Percentiles rank a stretch among this genome's conserved stretches.
These are phyloP conservation scores for Mortierella sp. DNA, from an alignment of 371 early-diverging fungal species.

Conservation along the genomic window DNA sequence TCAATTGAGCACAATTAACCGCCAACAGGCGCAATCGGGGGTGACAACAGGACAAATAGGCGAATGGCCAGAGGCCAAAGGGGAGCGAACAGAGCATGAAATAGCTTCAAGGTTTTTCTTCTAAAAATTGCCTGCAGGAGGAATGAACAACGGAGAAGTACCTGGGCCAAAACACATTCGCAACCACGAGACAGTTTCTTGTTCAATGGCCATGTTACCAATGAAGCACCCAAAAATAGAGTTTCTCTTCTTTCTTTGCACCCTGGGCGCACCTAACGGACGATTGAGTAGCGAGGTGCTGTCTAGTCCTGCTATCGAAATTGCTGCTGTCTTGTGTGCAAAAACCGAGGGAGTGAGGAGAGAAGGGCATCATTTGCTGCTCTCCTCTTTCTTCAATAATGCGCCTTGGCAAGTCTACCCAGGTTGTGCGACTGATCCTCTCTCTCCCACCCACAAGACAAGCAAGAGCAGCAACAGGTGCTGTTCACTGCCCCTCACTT, in stretches of 20 bases:
- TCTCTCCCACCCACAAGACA: not conserved
- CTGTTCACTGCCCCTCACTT: not conserved
- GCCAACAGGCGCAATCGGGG: not conserved
- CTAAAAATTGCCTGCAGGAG: slow-evolving; percentile 3
- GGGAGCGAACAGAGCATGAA: not conserved
- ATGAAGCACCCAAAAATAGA: slow-evolving; percentile 11
- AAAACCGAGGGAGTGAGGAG: not conserved
- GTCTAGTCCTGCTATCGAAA: too few species aligned
- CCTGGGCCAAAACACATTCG: not conserved
- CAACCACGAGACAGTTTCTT: not conserved
- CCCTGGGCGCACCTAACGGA: slow-evolving; percentile 8
- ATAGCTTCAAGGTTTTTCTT: slow-evolving; percentile 11
- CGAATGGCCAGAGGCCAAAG: not conserved
- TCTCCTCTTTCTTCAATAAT: not conserved
- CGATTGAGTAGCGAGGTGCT: not conserved
- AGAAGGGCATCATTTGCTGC: not conserved
- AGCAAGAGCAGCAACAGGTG: not conserved
- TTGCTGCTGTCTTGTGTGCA: not conserved
- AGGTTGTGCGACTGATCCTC: not conserved
- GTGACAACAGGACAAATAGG: not conserved
- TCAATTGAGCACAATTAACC: not conserved
- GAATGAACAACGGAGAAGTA: not conserved
- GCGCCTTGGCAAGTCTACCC: not conserved
- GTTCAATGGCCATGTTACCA: not conserved
- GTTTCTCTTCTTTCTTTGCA: not conserved